phyloP scores from a whole-genome alignment of 768 basidiomycete species.

The Mycena olivaceomarginata region DNA sequence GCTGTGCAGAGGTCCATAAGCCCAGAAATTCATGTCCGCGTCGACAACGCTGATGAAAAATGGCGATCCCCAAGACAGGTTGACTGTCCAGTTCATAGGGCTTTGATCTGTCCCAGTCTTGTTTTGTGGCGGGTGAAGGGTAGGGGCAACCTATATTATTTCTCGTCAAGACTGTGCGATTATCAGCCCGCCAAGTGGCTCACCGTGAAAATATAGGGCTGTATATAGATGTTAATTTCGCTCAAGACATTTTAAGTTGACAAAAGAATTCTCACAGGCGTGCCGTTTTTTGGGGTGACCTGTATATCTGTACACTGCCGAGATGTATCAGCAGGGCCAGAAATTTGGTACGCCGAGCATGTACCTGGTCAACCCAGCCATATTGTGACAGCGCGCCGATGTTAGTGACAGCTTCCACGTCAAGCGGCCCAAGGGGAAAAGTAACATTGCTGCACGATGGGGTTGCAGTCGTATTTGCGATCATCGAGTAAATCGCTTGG shows the following conservation, averaged over 20 bases:
- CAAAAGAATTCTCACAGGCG: constrained; percentile 51
- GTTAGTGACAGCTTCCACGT: constrained; percentile 64
- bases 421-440: constrained; percentile 62
- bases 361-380: constrained; percentile 76
- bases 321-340: neutral
- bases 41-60: constrained; percentile 77
- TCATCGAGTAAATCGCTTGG: constrained; percentile 75
- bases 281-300: constrained; percentile 72
- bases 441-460: constrained; percentile 73
- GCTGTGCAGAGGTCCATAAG: constrained; percentile 75
- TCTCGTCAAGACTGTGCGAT: neutral
- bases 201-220: constrained; percentile 75
- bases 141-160: constrained; percentile 69
- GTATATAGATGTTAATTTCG: neutral
- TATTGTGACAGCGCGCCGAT: constrained; percentile 74
- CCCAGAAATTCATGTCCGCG: constrained; percentile 70
- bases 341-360: constrained; percentile 18
- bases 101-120: constrained; percentile 65
- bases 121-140: constrained; percentile 77
- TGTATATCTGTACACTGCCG: constrained; percentile 75
- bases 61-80: constrained; percentile 57
- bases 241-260: neutral
- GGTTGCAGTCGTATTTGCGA: constrained; percentile 61
- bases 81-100: constrained; percentile 76
- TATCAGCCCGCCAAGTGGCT: constrained; percentile 36